Base-by-base conservation (phyloP, 2,329 filamentous ascomycete genomes). In the Pyrenophora graminea region DNA sequence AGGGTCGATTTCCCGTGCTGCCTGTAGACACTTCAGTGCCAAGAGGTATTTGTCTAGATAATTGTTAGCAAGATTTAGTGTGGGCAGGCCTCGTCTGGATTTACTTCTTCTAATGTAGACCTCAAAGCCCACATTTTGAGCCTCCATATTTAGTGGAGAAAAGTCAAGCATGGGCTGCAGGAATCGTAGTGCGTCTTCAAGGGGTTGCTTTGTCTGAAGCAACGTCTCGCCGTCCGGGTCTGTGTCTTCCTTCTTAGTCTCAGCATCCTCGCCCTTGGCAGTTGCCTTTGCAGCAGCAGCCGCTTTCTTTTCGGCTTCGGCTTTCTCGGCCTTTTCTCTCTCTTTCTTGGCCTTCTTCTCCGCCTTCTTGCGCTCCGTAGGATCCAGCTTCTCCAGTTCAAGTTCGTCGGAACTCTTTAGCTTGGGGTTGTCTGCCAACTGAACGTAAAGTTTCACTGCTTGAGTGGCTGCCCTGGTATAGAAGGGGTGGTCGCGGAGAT, bases 261-360 rank as follows among this genome's bases (percentile, higher is more conserved):
- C 83, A 12, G 78, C 81, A 50, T 79, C 77, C 53, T 86, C 88
- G 21, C 82, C 83, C 34, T 82, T 83, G 27, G 82, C 80, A 19
- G 79, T 80, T 47, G 85, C 82, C 55, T 76, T 78, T 50, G 76
- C 76, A 8, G 73, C 72, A 72, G 95, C 91, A 6, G 91, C 90
- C 59, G 96, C 91, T 58, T 88, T 87, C 78, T 90, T 90, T 31
- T 88, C 85, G 17, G 85, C 84, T 67, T 86, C 90, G 61, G 91
- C 90, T 21, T 87, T 87, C 34, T 91, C 90, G 60, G 90, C 87
- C 66, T 90, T 75, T 45, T 73, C 66, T 34, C 71, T 85, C 64
- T 93, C 90, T 71, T 90, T 94, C 75, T 88, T 90, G 0, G 91
- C 90, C 78, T 96, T 96, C 79, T 96, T 96, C 23, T 88, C 81